Conservation (phyloP, 1,139 yeast genomes). For the Suhomyces chickasaworum region DNA sequence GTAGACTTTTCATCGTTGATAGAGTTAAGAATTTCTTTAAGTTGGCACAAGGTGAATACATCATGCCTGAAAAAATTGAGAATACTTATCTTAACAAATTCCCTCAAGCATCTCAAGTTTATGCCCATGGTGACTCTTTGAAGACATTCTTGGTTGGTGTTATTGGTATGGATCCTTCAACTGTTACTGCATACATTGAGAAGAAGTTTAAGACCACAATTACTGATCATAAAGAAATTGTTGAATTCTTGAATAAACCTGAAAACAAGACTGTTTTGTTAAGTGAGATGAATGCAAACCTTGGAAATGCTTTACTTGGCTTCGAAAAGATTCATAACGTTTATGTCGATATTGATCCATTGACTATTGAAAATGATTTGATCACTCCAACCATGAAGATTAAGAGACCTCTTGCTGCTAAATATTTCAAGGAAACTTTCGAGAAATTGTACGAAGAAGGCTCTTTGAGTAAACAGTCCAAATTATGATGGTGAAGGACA, state of each 20-base stretch:
- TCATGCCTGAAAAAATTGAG: constrained; percentile 78
- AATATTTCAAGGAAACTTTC: constrained; percentile 50
- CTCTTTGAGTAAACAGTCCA: constrained; percentile 23
- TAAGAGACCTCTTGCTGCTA: constrained; percentile 61
- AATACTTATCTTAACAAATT: constrained; percentile 58
- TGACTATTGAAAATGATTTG: constrained; percentile 61
- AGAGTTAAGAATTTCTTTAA: constrained; percentile 82
- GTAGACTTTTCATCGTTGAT: constrained; percentile 61
- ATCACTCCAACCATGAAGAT: constrained; percentile 78
- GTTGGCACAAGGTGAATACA: constrained; percentile 79
- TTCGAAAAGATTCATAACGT: constrained; percentile 71
- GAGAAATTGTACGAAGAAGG: constrained; percentile 64
- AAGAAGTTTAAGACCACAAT: constrained; percentile 16
- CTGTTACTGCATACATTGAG: constrained; percentile 13
- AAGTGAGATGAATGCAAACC: constrained; percentile 28
- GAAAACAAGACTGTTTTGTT: constrained; percentile 33
- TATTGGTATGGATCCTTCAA: constrained; percentile 51
- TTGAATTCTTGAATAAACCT: constrained; percentile 30
- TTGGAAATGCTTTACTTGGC: constrained; percentile 33
- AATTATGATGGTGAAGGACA: constrained; percentile 5
- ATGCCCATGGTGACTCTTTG: constrained; percentile 37
- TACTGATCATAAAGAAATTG: constrained; percentile 28
- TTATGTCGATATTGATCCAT: constrained; percentile 62
- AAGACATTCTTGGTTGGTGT: constrained; percentile 30
- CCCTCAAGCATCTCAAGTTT: constrained; percentile 56